Conservation (phyloP, 192 early-diverging fungal genomes). For the Diversispora epigaea region DNA sequence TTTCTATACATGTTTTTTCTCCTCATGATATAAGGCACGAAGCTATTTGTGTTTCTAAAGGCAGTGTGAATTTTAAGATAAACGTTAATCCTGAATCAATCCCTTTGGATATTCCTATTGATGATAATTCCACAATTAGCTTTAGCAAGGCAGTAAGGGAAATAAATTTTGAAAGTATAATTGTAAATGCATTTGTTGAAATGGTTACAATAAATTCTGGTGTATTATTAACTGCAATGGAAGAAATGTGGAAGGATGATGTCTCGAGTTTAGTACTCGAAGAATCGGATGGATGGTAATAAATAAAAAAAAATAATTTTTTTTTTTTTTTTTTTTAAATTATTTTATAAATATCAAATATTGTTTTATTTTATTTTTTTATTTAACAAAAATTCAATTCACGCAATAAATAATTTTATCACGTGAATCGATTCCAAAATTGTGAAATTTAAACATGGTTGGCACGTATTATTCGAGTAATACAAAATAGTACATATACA, state of each 20-base stretch:
- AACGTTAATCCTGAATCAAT: slow-evolving; percentile 2
- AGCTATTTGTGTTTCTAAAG: slow-evolving; percentile 23
- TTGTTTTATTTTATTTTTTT: too few species aligned
- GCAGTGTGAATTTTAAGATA: slow-evolving; percentile 12
- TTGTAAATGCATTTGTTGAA: slow-evolving; percentile 21
- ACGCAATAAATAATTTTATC: background rate
- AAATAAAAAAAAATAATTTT: too few species aligned
- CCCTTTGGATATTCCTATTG: background rate
- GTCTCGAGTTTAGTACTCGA: slow-evolving; percentile 21
- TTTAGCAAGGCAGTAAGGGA: slow-evolving; percentile 17
- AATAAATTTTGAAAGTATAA: slow-evolving; percentile 21
- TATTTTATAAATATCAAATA: too few species aligned
- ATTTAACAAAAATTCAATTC: background rate
- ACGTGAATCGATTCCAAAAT: too few species aligned
- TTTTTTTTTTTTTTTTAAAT: background rate
- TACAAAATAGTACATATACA: too few species aligned
- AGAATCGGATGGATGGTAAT: background rate
- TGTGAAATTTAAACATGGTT: too few species aligned
- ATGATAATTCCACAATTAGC: slow-evolving; percentile 2
- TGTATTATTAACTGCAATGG: slow-evolving; percentile 29
- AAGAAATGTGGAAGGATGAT: slow-evolving; percentile 27
- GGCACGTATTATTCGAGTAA: too few species aligned
- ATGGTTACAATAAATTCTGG: slow-evolving; percentile 17
- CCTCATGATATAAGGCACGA: slow-evolving; percentile 15
- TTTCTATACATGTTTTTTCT: slow-evolving; percentile 26